Percentiles rank a stretch among this genome's conserved stretches.
Conservation (phyloP, 2,329 filamentous ascomycete species). For the Aureobasidium sp. region DNA sequence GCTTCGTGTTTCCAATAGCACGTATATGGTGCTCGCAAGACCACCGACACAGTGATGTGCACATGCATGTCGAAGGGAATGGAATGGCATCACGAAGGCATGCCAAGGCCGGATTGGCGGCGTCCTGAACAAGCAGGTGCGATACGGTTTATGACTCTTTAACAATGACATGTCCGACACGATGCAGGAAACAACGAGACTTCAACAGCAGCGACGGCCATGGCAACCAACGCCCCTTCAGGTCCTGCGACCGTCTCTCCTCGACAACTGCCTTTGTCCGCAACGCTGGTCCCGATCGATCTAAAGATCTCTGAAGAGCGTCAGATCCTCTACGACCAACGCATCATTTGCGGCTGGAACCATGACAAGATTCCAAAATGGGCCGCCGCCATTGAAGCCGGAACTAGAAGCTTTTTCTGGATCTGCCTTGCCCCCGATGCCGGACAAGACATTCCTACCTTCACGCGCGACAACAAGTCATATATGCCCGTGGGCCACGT, state of each 20-base stretch:
- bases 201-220: not conserved
- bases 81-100: not conserved
- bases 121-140: slow-evolving; percentile 13
- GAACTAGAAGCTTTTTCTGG: slow-evolving; percentile 20
- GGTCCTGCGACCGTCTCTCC: not conserved
- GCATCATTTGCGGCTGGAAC: slow-evolving; percentile 21
- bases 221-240: slow-evolving; percentile 6
- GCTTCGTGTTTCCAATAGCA: too few relatives aligned
- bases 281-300: slow-evolving; percentile 19
- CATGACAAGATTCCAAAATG: slow-evolving; percentile 19
- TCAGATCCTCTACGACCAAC: slow-evolving; percentile 18
- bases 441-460: not conserved
- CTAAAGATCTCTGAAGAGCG: slow-evolving; percentile 14
- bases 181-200: not conserved
- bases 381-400: slow-evolving; percentile 14
- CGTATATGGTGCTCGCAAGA: too few relatives aligned
- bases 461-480: not conserved
- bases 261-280: not conserved
- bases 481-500: slow-evolving; percentile 19
- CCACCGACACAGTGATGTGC: too few relatives aligned
- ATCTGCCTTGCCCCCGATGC: slow-evolving; percentile 16
- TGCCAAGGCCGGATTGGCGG: not conserved
- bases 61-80: too few relatives aligned
- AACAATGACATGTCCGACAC: not conserved
- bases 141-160: not conserved